Base-by-base conservation (phyloP, 1,284 basidiomycete species). In the Microbotryum silenes-acaulis region DNA sequence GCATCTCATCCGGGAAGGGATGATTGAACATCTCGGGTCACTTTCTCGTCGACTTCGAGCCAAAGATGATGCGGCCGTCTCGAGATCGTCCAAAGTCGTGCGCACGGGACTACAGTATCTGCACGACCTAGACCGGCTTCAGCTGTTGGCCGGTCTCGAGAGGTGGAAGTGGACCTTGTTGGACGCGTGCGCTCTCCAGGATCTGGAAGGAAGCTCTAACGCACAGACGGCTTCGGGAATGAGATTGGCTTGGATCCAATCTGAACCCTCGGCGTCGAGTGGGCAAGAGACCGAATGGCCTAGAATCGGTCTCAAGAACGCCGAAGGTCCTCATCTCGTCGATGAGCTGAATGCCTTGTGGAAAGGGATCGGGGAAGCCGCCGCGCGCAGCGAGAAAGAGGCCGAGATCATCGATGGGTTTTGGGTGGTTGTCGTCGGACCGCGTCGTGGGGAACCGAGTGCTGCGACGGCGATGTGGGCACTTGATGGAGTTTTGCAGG, bases 161-260 rank as follows among this genome's bases (percentile, higher is more conserved):
- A 85, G 85, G 74, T 94, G 91, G 91, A 88, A 88, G 1, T 90
- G 86, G 85, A 81, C 83, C 49, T 72, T 94, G 2, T 79, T 94
- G 31, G 82, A 83, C 3, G 87, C 86, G 18, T 77, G 93, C 31
- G 84, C 37, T 42, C 37, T 42, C 12, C 37, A 42, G 37, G 37
- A 42, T 10, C 4, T 42, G 37, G 12, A 42, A 18, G 37, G 37
- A 6, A 42, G 1, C 3, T 42, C 37, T 12, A 42, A 42, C 16
- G 37, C 37, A 18, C 18, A 42, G 37, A 42, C 37, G 16, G 37
- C 37, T 4, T 42, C 37, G 37, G 20, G 51, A n/a, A 27, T 31
- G 51, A 44, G 27, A 29, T 21, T 48, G 45, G 53, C 25, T 29
- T 56, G 59, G 57, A 55, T 57, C 53, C 45, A 21, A 50, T 42